Conservation (phyloP, 768 basidiomycete genomes). For the Lyophyllum semitale region DNA sequence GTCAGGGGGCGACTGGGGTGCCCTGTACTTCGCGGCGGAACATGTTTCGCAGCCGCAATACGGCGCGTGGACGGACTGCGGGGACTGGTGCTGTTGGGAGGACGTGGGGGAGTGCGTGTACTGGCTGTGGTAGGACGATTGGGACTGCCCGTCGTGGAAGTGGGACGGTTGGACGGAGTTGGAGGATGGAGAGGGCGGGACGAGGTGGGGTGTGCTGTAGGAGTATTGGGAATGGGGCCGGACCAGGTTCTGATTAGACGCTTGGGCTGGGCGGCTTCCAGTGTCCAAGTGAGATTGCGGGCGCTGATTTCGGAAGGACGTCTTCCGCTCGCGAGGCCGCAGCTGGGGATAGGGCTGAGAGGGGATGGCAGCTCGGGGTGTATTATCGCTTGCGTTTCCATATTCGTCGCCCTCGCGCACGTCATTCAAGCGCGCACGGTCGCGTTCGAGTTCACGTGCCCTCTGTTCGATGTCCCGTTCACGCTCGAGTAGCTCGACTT, state of each 20-base stretch:
- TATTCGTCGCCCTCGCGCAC: slow-evolving; percentile 31
- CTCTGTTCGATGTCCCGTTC: slow-evolving; percentile 58
- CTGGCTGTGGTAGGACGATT: slow-evolving; percentile 19
- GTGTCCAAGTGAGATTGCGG: slow-evolving; percentile 11
- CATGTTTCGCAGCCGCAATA: slow-evolving; percentile 71
- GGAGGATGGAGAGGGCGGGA: slow-evolving; percentile 28
- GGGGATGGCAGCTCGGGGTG: slow-evolving; percentile 7
- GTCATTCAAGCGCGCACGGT: slow-evolving; percentile 45
- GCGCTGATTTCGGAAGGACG: slow-evolving; percentile 34
- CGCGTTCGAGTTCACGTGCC: slow-evolving; percentile 57
- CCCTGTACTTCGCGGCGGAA: slow-evolving; percentile 58
- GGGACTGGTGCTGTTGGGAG: slow-evolving; percentile 33
- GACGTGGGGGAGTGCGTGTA: slow-evolving; percentile 25
- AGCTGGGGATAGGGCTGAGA: slow-evolving; percentile 20
- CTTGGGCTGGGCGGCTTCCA: slow-evolving; percentile 7
- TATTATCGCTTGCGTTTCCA: slow-evolving; percentile 18
- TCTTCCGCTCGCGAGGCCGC: slow-evolving; percentile 33
- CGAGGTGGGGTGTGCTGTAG: slow-evolving; percentile 44
- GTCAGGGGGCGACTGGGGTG: slow-evolving; percentile 29
- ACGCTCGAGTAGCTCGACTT: slow-evolving; percentile 50
- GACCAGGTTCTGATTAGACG: neutral
- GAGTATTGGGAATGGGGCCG: slow-evolving; percentile 31
- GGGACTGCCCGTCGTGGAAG: slow-evolving; percentile 12
- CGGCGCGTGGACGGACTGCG: slow-evolving; percentile 50
- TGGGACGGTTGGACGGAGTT: slow-evolving; percentile 19